Conservation (phyloP, 108 stramenopile genomes). For the Pseudonitzschia multistriata region DNA sequence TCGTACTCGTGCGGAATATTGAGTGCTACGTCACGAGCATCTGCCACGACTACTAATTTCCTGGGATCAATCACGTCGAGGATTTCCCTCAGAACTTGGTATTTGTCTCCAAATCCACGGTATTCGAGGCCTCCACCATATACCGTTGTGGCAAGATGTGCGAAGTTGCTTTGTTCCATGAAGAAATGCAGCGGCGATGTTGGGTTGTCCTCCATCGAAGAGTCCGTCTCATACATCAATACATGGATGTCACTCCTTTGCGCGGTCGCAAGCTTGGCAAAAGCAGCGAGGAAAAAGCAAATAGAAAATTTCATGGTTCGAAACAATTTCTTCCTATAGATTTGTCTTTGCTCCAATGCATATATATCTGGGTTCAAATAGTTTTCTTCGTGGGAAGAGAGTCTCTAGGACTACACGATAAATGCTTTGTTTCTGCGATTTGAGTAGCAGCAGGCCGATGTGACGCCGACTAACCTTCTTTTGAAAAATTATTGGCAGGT, state of each 20-base stretch:
- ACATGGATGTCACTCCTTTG: constrained; percentile 6
- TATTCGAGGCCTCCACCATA: constrained; percentile 10
- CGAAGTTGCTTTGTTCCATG: neutral
- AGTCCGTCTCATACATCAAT: constrained; percentile 14
- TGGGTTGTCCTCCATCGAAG: neutral
- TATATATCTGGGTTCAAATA: too few relatives aligned
- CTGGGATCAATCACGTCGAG: constrained; percentile 2
- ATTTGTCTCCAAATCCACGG: constrained; percentile 19
- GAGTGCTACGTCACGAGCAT: constrained; percentile 9
- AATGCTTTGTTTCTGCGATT: too few relatives aligned
- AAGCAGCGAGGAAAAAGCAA: neutral
- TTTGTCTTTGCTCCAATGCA: too few relatives aligned
- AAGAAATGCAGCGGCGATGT: constrained; percentile 4
- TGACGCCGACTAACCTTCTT: too few relatives aligned
- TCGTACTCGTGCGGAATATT: constrained; percentile 5
- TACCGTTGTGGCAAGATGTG: neutral
- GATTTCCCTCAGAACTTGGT: neutral
- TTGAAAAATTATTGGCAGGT: too few relatives aligned
- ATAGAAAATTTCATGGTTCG: neutral
- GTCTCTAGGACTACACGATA: too few relatives aligned
- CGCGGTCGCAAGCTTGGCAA: neutral
- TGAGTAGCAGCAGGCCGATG: too few relatives aligned
- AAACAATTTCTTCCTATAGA: too few relatives aligned
- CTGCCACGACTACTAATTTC: constrained; percentile 4
- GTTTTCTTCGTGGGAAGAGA: too few relatives aligned